Percentiles rank a stretch among this genome's conserved stretches.
phyloP scores from a whole-genome alignment of 1,139 yeast species.

The Magnusiomyces suaveolens region DNA sequence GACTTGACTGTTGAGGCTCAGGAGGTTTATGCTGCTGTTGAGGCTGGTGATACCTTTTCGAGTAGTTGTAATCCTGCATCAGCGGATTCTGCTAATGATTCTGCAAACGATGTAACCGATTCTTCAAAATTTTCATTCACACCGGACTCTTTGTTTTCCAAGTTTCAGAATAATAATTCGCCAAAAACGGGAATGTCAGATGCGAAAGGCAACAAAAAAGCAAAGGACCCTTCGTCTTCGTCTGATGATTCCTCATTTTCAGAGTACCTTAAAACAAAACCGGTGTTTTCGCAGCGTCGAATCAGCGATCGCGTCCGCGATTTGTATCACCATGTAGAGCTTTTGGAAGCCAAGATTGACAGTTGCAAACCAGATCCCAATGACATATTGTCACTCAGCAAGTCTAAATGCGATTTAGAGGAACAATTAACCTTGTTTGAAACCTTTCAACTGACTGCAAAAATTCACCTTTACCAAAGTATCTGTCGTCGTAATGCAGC shows the following conservation, averaged over 20 bases:
- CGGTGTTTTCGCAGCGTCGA: not conserved
- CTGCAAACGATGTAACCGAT: not conserved
- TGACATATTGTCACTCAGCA: constrained; percentile 38
- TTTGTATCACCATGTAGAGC: constrained; percentile 32
- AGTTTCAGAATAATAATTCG: not conserved
- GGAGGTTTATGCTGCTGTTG: constrained; percentile 2
- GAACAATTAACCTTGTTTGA: constrained; percentile 64
- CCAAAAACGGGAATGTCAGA: not conserved
- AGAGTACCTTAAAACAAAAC: not conserved
- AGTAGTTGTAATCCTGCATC: not conserved
- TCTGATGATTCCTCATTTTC: not conserved
- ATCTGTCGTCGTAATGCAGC: constrained; percentile 53
- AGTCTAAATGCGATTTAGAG: constrained; percentile 45
- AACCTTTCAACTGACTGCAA: constrained; percentile 60
- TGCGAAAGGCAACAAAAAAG: not conserved
- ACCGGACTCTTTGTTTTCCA: not conserved
- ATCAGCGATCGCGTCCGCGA: not conserved
- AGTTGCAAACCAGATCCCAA: constrained; percentile 44
- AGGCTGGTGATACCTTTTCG: not conserved
- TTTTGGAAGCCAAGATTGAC: constrained; percentile 44
- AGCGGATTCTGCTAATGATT: not conserved
- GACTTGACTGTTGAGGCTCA: constrained; percentile 45
- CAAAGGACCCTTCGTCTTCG: not conserved
- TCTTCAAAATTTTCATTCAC: not conserved
- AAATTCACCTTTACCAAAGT: constrained; percentile 56